Evolutionary conservation across 768 basidiomycete species (phyloP).

Genomic region (Lentinula detonsa): DNA sequence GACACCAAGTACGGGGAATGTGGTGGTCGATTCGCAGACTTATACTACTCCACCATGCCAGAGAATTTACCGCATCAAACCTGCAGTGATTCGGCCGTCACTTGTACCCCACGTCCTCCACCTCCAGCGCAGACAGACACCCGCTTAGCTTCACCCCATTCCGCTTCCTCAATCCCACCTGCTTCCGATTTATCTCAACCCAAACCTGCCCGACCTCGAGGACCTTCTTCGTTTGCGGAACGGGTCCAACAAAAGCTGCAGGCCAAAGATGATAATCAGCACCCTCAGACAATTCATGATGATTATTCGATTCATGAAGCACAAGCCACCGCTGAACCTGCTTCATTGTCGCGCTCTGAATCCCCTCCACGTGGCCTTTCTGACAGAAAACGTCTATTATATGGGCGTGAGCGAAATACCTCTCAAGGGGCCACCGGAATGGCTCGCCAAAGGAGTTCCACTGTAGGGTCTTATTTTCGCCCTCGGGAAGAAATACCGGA

Average conservation of each 20-base stretch:
- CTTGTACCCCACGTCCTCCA: conserved; percentile 13
- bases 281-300: not conserved
- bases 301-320: not conserved
- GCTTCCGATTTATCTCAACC: conserved; percentile 3
- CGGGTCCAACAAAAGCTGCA: conserved; percentile 38
- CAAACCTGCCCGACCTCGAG: conserved; percentile 16
- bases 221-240: conserved; percentile 33
- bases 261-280: conserved; percentile 5
- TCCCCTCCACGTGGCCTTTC: not conserved
- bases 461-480: conserved; percentile 11
- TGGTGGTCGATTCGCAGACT: conserved; percentile 30
- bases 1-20: conserved; percentile 19
- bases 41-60: conserved; percentile 28
- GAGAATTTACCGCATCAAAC: conserved; percentile 6
- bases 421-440: not conserved
- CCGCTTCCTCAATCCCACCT: not conserved
- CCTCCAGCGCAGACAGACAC: conserved; percentile 6
- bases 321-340: not conserved
- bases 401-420: not conserved
- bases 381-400: not conserved
- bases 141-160: conserved; percentile 16
- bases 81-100: not conserved
- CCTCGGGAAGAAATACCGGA: conserved; percentile 10
- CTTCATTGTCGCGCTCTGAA: not conserved
- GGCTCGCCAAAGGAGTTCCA: conserved; percentile 4